Percentiles rank a stretch among this genome's conserved stretches.
Conservation (phyloP, 202 grass and related monocot genomes). For the Saccharum hybrid region DNA sequence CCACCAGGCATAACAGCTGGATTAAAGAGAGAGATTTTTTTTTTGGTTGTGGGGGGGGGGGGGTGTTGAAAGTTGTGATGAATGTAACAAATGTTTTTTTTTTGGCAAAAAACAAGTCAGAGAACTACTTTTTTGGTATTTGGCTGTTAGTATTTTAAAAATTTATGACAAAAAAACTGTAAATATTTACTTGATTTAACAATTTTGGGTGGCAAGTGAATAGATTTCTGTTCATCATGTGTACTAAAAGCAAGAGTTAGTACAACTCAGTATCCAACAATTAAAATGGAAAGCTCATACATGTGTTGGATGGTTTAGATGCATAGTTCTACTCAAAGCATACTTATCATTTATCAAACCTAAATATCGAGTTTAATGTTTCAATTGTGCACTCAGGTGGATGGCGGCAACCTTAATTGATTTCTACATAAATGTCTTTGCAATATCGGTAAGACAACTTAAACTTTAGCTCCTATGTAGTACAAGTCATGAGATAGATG, state of each 20-base stretch:
- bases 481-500: neutral
- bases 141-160: conserved; percentile 1
- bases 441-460: conserved; percentile 80
- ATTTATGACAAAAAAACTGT: neutral
- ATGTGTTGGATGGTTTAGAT: neutral
- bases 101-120: neutral
- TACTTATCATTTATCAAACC: conserved; percentile 23
- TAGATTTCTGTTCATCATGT: too few relatives aligned
- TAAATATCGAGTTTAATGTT: conserved; percentile 28
- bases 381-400: conserved; percentile 69
- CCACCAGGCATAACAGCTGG: neutral
- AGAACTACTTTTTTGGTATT: neutral
- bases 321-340: neutral
- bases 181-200: too few relatives aligned
- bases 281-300: neutral
- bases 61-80: neutral
- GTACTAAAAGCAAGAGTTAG: too few relatives aligned
- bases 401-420: conserved; percentile 93
- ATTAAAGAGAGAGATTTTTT: neutral
- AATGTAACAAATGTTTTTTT: neutral
- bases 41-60: too few relatives aligned
- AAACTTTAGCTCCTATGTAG: neutral
- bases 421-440: conserved; percentile 92
- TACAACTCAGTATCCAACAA: too few relatives aligned
- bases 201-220: too few relatives aligned